Evolutionary conservation across 768 basidiomycete species (phyloP).

Genomic region (Tubosaeta brunneosetosa): DNA sequence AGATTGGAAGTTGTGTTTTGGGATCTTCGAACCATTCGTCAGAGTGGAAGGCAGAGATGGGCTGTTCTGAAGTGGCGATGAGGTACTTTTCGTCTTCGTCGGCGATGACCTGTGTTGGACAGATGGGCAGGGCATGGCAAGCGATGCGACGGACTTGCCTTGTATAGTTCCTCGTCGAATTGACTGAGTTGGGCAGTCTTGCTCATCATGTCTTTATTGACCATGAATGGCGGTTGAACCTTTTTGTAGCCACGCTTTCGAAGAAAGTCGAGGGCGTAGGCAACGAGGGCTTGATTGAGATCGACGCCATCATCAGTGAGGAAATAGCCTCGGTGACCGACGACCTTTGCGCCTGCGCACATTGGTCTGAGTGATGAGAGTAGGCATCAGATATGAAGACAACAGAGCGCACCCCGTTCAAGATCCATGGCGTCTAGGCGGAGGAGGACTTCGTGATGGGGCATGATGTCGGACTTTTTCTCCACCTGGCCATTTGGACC

Average conservation of each 20-base stretch:
- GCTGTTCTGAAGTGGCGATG: constrained; percentile 98
- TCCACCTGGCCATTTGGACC: constrained; percentile 69
- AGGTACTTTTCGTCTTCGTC: constrained; percentile 96
- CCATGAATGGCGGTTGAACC: constrained; percentile 96
- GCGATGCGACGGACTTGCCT: constrained; percentile 41
- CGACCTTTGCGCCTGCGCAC: constrained; percentile 77
- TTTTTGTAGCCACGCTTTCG: constrained; percentile 82
- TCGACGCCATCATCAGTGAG: constrained; percentile 94
- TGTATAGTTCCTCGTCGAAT: constrained; percentile 98
- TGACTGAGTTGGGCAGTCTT: constrained; percentile 98
- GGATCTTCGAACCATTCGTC: constrained; percentile 98
- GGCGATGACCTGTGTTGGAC: constrained; percentile 60
- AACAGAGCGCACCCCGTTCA: constrained; percentile 65
- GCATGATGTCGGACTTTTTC: constrained; percentile 72
- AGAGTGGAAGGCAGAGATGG: constrained; percentile 91
- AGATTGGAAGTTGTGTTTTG: constrained; percentile 85
- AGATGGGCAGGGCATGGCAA: neutral
- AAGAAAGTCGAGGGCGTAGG: constrained; percentile 92
- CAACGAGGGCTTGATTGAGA: constrained; percentile 93
- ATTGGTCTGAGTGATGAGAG: constrained; percentile 8
- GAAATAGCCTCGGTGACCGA: constrained; percentile 96
- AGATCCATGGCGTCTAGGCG: constrained; percentile 95
- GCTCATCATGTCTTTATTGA: constrained; percentile 96
- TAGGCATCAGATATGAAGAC: neutral
- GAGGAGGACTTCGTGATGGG: constrained; percentile 96